These are phyloP conservation scores for Echium plantagineum DNA, from an alignment of 257 asterid genomes.

Conservation along the genomic window DNA sequence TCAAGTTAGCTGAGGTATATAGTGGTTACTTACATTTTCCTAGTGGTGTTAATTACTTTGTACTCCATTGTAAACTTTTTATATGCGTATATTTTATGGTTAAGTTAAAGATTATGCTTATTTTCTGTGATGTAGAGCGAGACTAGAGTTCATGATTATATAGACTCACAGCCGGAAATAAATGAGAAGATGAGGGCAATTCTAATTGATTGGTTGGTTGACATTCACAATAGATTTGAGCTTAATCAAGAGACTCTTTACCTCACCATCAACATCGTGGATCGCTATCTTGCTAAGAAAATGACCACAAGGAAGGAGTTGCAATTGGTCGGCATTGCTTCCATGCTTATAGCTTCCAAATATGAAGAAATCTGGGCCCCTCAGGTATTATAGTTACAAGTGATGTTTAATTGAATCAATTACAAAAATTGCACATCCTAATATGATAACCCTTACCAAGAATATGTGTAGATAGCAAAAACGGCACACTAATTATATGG, in stretches of 20 bases:
- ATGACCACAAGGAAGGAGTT: constrained; percentile 44
- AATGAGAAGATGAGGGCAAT: constrained; percentile 73
- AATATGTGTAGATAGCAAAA: not conserved
- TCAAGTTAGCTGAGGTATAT: constrained; percentile 69
- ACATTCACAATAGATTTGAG: constrained; percentile 75
- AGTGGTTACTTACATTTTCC: too few relatives aligned
- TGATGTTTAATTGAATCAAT: not conserved
- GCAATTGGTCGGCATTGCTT: constrained; percentile 66
- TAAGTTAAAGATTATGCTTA: not conserved
- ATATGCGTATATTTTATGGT: not conserved
- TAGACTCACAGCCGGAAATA: constrained; percentile 67
- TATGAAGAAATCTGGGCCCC: constrained; percentile 99
- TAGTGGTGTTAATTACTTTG: not conserved
- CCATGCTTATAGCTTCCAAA: constrained; percentile 86
- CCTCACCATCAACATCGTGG: constrained; percentile 69
- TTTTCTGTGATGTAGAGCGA: constrained; percentile 39
- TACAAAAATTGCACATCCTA: not conserved
- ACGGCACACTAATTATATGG: not conserved
- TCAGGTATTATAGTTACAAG: constrained; percentile 29
- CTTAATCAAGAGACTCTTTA: constrained; percentile 78
- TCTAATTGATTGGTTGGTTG: constrained; percentile 76
- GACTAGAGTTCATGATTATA: constrained; percentile 51
- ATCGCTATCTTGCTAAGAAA: constrained; percentile 53
- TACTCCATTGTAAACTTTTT: not conserved
- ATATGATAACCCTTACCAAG: too few relatives aligned